Conservation (phyloP, 352 stramenopile species). For the Phytophthora constricta region DNA sequence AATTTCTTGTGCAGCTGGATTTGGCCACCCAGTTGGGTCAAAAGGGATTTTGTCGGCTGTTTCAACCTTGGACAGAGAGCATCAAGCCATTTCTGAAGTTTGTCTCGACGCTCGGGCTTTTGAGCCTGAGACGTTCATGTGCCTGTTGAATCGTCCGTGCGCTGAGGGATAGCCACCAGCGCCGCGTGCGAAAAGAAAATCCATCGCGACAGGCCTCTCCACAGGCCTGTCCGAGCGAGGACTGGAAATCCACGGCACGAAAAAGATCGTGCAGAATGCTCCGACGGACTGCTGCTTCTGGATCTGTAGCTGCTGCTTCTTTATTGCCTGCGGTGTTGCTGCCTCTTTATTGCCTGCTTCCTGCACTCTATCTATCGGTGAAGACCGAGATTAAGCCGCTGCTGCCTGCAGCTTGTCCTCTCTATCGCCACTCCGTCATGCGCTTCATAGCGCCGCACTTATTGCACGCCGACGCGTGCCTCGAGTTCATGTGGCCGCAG, state of each 20-base stretch:
- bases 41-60: slow-evolving; percentile 21
- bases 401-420: neutral
- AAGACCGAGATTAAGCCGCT: neutral
- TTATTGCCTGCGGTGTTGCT: neutral
- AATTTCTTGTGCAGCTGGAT: slow-evolving; percentile 25
- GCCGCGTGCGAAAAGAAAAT: slow-evolving; percentile 11
- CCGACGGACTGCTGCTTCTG: too few relatives aligned
- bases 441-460: slow-evolving; percentile 85
- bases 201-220: neutral
- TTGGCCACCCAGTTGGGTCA: neutral
- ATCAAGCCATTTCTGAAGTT: slow-evolving; percentile 1
- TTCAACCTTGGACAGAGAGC: slow-evolving; percentile 7
- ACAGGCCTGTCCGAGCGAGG: too few relatives aligned
- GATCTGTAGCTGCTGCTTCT: neutral
- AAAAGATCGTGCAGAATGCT: too few relatives aligned
- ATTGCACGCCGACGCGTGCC: slow-evolving; percentile 61
- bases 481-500: slow-evolving; percentile 76
- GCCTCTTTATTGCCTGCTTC: neutral
- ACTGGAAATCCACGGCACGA: too few relatives aligned
- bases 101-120: neutral
- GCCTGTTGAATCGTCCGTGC: neutral
- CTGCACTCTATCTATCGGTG: neutral
- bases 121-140: neutral
- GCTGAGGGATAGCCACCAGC: neutral
- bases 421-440: slow-evolving; percentile 75